Base-by-base conservation (phyloP, 2,329 filamentous ascomycete species). In the Colletotrichum euphorbiae region DNA sequence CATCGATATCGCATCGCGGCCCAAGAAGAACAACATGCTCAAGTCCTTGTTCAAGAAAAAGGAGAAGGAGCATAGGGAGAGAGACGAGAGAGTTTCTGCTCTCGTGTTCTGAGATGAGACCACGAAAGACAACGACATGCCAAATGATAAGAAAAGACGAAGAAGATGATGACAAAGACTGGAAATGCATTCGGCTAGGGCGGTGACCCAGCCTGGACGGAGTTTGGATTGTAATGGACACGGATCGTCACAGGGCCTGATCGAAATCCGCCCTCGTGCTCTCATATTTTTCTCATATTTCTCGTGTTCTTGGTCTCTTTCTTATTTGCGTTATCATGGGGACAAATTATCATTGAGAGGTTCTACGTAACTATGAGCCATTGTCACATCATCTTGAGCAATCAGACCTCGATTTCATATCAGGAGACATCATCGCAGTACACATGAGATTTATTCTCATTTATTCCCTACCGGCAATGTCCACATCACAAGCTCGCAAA, bases 1-100 rank as follows among this genome's bases (percentile, higher is more conserved):
- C 6, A 71, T 80, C 54, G 78, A 80, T n/a, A 62, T 79, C 33
- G 80, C 82, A 2, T 70, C 85, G n/a, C 77, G 82, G 45, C 81
- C 83, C 9, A 86, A 84, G 75, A 81, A 80, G 69, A 80, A 84
- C 71, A 88, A 83, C 73, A 86, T 89, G 85, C 81, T 89, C 70
- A 89, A 88, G 79, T 77, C 81, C 3, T 71, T 89, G 65, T 89
- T 89, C 74, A 86, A 85, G 80, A 84, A 81, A 77, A 85, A 85
- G 76, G 80, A 83, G 21, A 80, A 77, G 73, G 81, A 82, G 42
- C 79, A 80, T 62, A 77, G 77, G 54, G 74, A 76, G 38, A 74
- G 70, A 40, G 75, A 75, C 33, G 67, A 69, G 38, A 55, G 55
- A 24, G 69, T 67, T 6, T 71, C 69, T 28, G 69, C 69, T 12